phyloP scores from a whole-genome alignment of 495 filamentous ascomycete genomes.

The Antarctomyces pellizariae region DNA sequence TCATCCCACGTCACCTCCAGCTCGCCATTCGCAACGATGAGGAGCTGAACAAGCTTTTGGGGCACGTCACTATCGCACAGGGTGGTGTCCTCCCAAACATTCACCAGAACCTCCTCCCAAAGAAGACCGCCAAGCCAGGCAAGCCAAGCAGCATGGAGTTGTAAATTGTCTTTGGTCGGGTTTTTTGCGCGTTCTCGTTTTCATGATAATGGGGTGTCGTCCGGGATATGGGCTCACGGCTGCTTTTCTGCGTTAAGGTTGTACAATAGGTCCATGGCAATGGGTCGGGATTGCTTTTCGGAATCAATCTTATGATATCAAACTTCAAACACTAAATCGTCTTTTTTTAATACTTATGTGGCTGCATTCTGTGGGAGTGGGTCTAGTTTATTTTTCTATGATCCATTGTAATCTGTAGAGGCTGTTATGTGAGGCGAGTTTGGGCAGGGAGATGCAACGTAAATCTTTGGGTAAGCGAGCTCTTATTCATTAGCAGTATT shows the following conservation, averaged over 20 bases:
- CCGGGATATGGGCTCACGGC: constrained; percentile 73
- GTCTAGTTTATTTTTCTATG: no score
- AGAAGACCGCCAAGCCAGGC: constrained; percentile 89
- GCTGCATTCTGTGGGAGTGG: no score
- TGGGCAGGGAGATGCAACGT: no score
- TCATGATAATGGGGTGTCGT: constrained; percentile 51
- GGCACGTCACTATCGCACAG: constrained; percentile 97
- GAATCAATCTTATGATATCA: constrained; percentile 13
- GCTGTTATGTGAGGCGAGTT: no score
- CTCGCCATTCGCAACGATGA: constrained; percentile 99
- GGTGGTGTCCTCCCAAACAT: constrained; percentile 99
- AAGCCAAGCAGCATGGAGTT: constrained; percentile 83
- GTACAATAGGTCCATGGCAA: constrained; percentile 81
- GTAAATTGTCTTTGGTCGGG: constrained; percentile 28
- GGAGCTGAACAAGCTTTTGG: constrained; percentile 98
- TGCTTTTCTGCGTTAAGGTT: constrained; percentile 60
- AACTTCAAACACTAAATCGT: constrained; percentile 6
- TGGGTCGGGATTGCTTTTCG: constrained; percentile 26
- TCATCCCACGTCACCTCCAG: constrained; percentile 97
- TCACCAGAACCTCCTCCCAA: constrained; percentile 92
- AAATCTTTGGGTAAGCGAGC: no score
- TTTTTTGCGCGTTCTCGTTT: constrained; percentile 37
- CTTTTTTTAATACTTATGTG: no score
- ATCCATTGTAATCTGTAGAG: no score
- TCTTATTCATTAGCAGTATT: no score